Evolutionary conservation across 169 alveolate species (phyloP), one percentile per base, ranked within the genome.

Genomic region (Cryptosporidium meleagridis): DNA sequence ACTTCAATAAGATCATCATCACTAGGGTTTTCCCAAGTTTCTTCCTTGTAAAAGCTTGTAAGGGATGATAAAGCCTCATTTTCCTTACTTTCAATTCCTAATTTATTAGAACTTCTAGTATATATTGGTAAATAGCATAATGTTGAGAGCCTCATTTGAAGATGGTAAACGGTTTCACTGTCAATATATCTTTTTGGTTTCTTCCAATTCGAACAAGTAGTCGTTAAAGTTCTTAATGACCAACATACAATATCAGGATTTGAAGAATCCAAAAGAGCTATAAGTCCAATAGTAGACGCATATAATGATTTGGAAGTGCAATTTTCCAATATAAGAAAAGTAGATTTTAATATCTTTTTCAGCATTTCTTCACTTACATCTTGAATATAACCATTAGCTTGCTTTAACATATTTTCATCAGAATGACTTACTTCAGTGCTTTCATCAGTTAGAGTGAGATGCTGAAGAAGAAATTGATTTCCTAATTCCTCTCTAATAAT

Each of bases 181-280:
- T 80, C 89, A 41, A 80, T 53, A 26, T 80, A 62, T 37, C 89
- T 61, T 37, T 67, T 80, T 26, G 89, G 89, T 18, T 80, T 80
- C 41, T 80, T 80, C 89, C 89, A 80, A 59, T 80, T 80, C 8
- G 89, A 80, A n/a, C 89, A 80, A 2, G 89, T 80, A 33, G 89
- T 80, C 0, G 89, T 58, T 55, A 80, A 65, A 4, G 89, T 80
- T 39, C 89, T 59, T 41, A 80, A 33, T 26, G 89, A 80, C 89
- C 89, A 80, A 51, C 89, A 80, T 8, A 80, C 89, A 45, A 80
- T 80, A 80, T 80, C 89, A 9, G 89, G 89, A 51, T 62, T 80
- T 21, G 68, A 80, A 14, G 89, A 80, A 62, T 80, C 89, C 29
- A 80, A 48, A 31, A 80, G 68, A 26, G 89, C 89, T 29, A 80